Conservation (phyloP, 139 green algal genomes). For the Asterochloris erici region DNA sequence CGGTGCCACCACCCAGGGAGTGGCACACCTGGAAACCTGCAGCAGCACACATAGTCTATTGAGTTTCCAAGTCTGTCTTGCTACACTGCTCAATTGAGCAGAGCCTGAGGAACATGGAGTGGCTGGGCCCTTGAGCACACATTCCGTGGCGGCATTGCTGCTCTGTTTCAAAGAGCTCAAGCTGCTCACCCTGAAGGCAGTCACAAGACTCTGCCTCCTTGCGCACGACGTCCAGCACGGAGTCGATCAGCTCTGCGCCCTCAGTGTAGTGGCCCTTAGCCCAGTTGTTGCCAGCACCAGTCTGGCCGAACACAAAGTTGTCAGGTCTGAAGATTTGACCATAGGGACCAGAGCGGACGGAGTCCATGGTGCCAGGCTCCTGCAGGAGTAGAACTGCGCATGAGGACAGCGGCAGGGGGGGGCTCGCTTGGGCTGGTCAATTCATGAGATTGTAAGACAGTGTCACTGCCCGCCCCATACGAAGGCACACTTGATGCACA, state of each 20-base stretch:
- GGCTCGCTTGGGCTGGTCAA: not conserved
- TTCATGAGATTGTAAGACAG: not conserved
- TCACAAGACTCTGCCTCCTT: constrained; percentile 99
- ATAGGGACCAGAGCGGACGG: constrained; percentile 85
- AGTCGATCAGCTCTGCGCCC: constrained; percentile 97
- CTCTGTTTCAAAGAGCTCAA: constrained; percentile 4
- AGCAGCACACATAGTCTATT: not conserved
- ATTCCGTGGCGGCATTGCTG: not conserved
- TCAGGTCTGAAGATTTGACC: constrained; percentile 89
- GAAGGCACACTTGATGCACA: not conserved
- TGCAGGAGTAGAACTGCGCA: not conserved
- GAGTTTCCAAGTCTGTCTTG: too few species aligned
- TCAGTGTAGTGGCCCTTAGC: constrained; percentile 99
- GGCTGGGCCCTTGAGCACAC: not conserved
- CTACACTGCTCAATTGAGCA: too few species aligned
- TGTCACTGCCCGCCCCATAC: too few species aligned
- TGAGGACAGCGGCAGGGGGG: too few species aligned
- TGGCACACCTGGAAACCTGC: constrained; percentile 95
- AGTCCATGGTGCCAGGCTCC: constrained; percentile 88
- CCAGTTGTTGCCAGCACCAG: constrained; percentile 99
- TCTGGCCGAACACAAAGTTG: constrained; percentile 90
- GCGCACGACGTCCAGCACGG: constrained; percentile 96
- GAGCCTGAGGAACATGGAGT: too few species aligned
- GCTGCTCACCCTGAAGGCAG: constrained; percentile 89
- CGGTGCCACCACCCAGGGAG: constrained; percentile 94